Conservation (phyloP, 2,329 filamentous ascomycete genomes). For the Penicillium sp. region DNA sequence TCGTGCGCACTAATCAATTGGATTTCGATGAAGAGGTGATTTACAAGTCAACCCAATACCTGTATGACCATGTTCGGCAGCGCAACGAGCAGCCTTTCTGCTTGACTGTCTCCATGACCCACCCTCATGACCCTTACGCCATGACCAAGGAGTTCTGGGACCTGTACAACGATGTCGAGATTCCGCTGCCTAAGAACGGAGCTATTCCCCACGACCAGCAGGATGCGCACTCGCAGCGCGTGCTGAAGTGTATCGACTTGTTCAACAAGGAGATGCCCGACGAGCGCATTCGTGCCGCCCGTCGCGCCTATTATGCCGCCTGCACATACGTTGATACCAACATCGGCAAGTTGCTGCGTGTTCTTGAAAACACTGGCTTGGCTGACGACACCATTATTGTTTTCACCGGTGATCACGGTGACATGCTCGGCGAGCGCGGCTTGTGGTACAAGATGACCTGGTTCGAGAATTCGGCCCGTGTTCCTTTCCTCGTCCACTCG, state of each 20-base stretch:
- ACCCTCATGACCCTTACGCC: constrained; percentile 92
- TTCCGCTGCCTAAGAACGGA: constrained; percentile 71
- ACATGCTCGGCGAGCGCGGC: constrained; percentile 91
- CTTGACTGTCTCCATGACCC: constrained; percentile 87
- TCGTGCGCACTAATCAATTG: constrained; percentile 88
- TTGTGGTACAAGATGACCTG: constrained; percentile 98
- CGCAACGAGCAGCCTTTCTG: constrained; percentile 77
- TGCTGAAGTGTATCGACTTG: constrained; percentile 82
- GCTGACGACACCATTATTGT: constrained; percentile 86
- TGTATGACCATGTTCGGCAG: constrained; percentile 87
- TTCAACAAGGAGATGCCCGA: constrained; percentile 81
- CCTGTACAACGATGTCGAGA: constrained; percentile 83
- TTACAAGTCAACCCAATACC: constrained; percentile 83
- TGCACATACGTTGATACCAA: constrained; percentile 94
- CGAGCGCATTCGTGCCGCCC: constrained; percentile 80
- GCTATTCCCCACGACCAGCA: constrained; percentile 76
- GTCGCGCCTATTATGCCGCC: constrained; percentile 87
- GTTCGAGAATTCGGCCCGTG: constrained; percentile 86
- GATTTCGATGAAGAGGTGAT: constrained; percentile 97
- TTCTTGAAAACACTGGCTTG: constrained; percentile 75
- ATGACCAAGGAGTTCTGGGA: constrained; percentile 95
- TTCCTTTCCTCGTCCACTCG: constrained; percentile 81
- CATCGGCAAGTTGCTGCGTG: constrained; percentile 76
- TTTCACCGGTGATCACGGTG: constrained; percentile 90
- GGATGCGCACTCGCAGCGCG: constrained; percentile 81